Base-by-base conservation (phyloP, 176 grass and related monocot genomes). In the Tillandsia leiboldiana region DNA sequence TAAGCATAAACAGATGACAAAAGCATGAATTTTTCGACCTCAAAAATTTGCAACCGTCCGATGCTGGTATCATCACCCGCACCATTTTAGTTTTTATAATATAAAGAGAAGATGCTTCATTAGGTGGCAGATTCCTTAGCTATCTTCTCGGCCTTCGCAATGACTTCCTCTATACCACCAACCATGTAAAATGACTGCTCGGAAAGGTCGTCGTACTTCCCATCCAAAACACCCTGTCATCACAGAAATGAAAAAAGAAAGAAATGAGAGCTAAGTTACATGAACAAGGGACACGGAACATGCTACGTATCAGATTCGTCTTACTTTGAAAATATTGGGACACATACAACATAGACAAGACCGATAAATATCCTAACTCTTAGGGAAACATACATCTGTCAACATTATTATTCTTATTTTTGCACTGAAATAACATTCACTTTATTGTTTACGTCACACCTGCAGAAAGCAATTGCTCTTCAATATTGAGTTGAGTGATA, bases 111-210 rank as follows among this genome's bases (percentile, higher is more conserved):
- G 15, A 69, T 11, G 68, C 51, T 63, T 80, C 64, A 80, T 82
- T 77, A 96, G 61, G 80, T 72, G 80, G 87, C 81, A 17, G 77
- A 81, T 67, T 96, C 91, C 76, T 83, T 96, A 51, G 87, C 76
- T 0, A 96, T 96, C 69, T 96, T 96, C 73, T 96, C 91, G 0
- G 91, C 91, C 78, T 96, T 96, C 15, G 91, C 91, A 70, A 96
- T 90, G 81, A 90, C 91, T 85, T 96, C 91, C 18, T 96, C 87
- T 3, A 96, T 96, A 65, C 91, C 91, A 63, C 91, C 91, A 27
- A 96, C 91, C 91, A 96, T 96, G 53, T 96, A 96, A 81, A 96
- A 91, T 29, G 87, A 90, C 12, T 96, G 91, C 84, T 96, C 91
- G 0, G 91, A 12, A 50, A 96, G 80, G 74, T 96, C 91, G 72